A percentile compares a stretch with the other conserved stretches of the same genome.
These are phyloP conservation scores for Choanephora cucurbitarum DNA, from an alignment of 371 early-diverging fungal genomes.

Conservation along the genomic window DNA sequence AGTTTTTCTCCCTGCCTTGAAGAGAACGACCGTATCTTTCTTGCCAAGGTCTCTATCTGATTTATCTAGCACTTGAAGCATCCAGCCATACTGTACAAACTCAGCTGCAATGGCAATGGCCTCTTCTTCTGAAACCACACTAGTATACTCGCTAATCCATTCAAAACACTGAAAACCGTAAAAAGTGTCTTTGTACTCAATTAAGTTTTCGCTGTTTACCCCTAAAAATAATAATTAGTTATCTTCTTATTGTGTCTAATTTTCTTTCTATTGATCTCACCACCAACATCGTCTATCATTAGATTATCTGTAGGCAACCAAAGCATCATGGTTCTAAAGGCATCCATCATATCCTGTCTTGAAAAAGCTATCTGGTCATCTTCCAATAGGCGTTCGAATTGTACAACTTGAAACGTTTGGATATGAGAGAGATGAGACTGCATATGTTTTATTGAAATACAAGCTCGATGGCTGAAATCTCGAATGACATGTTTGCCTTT, in stretches of 20 bases:
- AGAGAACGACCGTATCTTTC: conserved; percentile 25
- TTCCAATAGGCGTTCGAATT: conserved; percentile 39
- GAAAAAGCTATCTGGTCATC: conserved; percentile 45
- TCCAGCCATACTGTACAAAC: conserved; percentile 61
- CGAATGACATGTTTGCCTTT: conserved; percentile 59
- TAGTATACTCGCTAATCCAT: conserved; percentile 66
- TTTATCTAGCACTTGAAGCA: conserved; percentile 53
- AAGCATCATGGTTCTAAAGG: conserved; percentile 61
- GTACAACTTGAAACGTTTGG: conserved; percentile 28
- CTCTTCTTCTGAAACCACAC: conserved; percentile 62
- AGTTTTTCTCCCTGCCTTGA: conserved; percentile 46
- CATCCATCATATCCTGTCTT: conserved; percentile 50
- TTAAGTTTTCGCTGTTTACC: conserved; percentile 18
- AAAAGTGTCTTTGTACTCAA: conserved; percentile 33
- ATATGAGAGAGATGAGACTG: conserved; percentile 22
- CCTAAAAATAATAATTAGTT: conserved; percentile 16
- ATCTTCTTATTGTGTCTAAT: background rate
- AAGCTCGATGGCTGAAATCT: conserved; percentile 40
- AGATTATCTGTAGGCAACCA: conserved; percentile 41
- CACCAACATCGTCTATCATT: conserved; percentile 49
- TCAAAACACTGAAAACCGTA: conserved; percentile 51
- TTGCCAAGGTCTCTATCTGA: conserved; percentile 26
- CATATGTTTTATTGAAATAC: conserved; percentile 40
- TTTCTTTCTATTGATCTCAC: conserved; percentile 7
- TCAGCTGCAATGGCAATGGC: conserved; percentile 55